These are phyloP conservation scores for Lophiostoma macrostomum DNA, from an alignment of 495 filamentous ascomycete species.

Conservation along the genomic window DNA sequence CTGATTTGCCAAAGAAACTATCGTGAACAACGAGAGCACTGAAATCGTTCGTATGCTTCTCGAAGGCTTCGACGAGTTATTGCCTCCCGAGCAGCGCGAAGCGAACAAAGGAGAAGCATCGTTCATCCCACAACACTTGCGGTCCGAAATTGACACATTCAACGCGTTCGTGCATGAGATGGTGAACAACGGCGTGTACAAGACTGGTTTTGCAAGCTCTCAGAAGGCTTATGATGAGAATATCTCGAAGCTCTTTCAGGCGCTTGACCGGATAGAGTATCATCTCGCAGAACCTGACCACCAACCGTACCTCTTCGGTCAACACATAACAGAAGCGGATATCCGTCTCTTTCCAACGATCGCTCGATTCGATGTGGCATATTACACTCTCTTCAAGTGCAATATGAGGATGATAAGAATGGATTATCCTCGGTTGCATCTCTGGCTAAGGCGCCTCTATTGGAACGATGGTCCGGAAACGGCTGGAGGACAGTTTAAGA, in stretches of 20 bases:
- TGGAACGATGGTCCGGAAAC: slow-evolving; percentile 58
- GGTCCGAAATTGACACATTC: slow-evolving; percentile 57
- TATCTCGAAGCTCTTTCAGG: slow-evolving; percentile 58
- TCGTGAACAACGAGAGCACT: slow-evolving; percentile 42
- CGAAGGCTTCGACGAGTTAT: slow-evolving; percentile 52
- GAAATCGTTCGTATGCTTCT: slow-evolving; percentile 43
- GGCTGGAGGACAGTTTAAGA: slow-evolving; percentile 57
- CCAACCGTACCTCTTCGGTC: slow-evolving; percentile 62
- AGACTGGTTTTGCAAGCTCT: slow-evolving; percentile 62
- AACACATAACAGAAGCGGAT: slow-evolving; percentile 65
- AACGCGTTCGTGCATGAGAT: slow-evolving; percentile 63
- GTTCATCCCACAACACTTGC: slow-evolving; percentile 56
- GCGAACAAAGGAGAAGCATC: slow-evolving; percentile 47
- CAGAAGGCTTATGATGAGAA: slow-evolving; percentile 63
- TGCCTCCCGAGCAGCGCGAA: slow-evolving; percentile 46
- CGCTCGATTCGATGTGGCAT: slow-evolving; percentile 65
- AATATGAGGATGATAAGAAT: slow-evolving; percentile 67
- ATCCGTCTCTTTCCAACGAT: slow-evolving; percentile 63
- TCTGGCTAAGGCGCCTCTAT: slow-evolving; percentile 69
- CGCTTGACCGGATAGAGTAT: slow-evolving; percentile 60
- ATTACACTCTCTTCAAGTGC: slow-evolving; percentile 66
- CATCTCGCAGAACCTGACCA: slow-evolving; percentile 50
- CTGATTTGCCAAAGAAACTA: slow-evolving; percentile 31
- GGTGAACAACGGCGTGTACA: slow-evolving; percentile 72
- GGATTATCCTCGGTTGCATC: slow-evolving; percentile 66